A percentile compares a stretch with the other conserved stretches of the same genome.
phyloP scores from a whole-genome alignment of 768 basidiomycete species.

The Termitomyces sp. region DNA sequence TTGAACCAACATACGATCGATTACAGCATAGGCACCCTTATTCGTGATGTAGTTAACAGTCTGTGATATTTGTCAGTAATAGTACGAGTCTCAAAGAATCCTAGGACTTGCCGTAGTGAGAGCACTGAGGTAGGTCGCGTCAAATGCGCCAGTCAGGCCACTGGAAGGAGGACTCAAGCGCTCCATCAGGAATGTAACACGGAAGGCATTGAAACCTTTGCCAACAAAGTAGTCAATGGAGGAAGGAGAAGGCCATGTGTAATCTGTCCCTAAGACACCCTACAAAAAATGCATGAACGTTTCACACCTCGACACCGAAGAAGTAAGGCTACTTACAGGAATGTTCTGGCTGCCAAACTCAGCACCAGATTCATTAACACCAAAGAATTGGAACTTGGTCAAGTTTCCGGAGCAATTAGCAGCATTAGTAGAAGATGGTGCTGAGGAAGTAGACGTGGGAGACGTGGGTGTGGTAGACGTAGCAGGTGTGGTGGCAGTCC shows the following conservation, averaged over 20 bases:
- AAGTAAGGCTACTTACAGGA: conserved; percentile 32
- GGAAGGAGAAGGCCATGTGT: conserved; percentile 45
- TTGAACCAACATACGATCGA: conserved; percentile 40
- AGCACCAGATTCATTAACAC: conserved; percentile 58
- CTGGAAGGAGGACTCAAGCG: conserved; percentile 45
- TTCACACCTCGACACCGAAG: neutral
- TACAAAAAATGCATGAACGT: conserved; percentile 5
- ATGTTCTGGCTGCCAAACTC: conserved; percentile 48
- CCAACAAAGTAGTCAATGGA: conserved; percentile 43
- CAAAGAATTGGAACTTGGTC: conserved; percentile 59
- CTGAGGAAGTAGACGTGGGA: conserved; percentile 23
- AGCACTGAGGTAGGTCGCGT: conserved; percentile 44
- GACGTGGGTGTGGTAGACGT: conserved; percentile 25
- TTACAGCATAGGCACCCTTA: conserved; percentile 50
- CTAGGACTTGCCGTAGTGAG: conserved; percentile 33
- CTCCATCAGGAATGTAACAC: conserved; percentile 55
- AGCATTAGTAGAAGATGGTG: conserved; percentile 20
- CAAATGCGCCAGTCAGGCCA: conserved; percentile 50
- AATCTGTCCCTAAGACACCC: conserved; percentile 34
- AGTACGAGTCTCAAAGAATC: neutral
- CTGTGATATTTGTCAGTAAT: conserved; percentile 18
- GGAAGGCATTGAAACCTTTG: conserved; percentile 58
- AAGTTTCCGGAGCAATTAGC: conserved; percentile 28
- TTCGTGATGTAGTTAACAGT: conserved; percentile 55
- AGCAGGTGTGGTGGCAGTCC: conserved; percentile 19